Evolutionary conservation across 2,329 filamentous ascomycete species (phyloP).

Genomic region (Diplodia corticola): DNA sequence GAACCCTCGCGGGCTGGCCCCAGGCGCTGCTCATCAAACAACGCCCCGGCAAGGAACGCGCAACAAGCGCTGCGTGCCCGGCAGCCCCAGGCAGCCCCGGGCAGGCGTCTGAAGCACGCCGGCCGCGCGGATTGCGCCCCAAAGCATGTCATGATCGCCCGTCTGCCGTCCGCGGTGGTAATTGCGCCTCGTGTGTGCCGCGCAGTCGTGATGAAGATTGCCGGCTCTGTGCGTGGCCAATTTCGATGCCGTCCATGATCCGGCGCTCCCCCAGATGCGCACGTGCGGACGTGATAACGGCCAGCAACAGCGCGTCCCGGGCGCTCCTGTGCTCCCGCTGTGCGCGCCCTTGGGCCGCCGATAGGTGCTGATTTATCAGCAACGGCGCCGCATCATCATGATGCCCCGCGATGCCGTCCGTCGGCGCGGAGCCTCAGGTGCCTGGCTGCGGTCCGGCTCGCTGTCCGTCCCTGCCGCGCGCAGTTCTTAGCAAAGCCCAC

Average conservation of each 20-base stretch:
- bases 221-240: background rate
- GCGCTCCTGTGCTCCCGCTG: no score
- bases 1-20: background rate
- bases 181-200: slow-evolving; percentile 16
- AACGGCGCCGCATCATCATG: background rate
- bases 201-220: slow-evolving; percentile 10
- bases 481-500: background rate
- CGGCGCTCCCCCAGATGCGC: background rate
- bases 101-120: background rate
- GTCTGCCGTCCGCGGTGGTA: background rate
- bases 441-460: slow-evolving; percentile 6
- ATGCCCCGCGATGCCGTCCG: background rate
- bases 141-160: background rate
- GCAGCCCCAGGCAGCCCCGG: no score
- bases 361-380: slow-evolving; percentile 13
- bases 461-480: background rate
- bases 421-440: slow-evolving; percentile 1
- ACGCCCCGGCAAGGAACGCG: background rate
- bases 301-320: background rate
- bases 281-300: slow-evolving; percentile 6
- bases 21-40: slow-evolving; percentile 9
- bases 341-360: no score
- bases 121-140: background rate
- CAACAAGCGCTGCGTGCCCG: background rate
- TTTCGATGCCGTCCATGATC: background rate